Base-by-base conservation (phyloP, 495 filamentous ascomycete species). In the Neurospora cerealis region DNA sequence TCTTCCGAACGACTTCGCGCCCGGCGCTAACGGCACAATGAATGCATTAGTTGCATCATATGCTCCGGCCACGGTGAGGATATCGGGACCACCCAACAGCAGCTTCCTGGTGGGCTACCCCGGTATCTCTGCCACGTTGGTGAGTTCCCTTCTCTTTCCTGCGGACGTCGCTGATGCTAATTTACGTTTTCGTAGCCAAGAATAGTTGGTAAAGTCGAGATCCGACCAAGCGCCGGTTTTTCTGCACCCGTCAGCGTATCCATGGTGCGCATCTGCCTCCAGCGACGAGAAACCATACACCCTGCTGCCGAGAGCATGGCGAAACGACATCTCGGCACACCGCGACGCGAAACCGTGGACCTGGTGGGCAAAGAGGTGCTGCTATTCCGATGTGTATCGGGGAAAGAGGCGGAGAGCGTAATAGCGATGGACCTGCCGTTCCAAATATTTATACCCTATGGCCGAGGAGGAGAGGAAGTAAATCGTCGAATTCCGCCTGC, bases 371-470 rank as follows among this genome's bases (percentile, higher is more conserved):
- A 97, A 79, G 96, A 98, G 83, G 92, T 97, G 87, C 86, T 97
- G 39, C 83, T 99, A 73, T 98, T 93, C 78, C 90, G 94, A 73
- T 97, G 95, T 79, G 86, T 91, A 3, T 86, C 90, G 8, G 94
- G 95, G 24, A 93, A 88, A 79, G 92, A 97, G 77, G 91, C 89
- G 72, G 96, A 98, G 77, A 91, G 88, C 74, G 91, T 99, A 21
- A 89, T 97, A 75, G 91, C 91, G n/a, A 99, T 99, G 96, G 96
- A 99, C 79, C 85, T 99, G 41, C 96, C 96, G 10, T 99, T 99
- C 77, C 92, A 98, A 19, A 87, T 99, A 69, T 97, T 98, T 83
- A 98, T 99, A 79, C 96, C 96, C 3, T 98, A 93, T 79, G 95
- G 95, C 21, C 89, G 93, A 78, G 92, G 93, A 4, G 93, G 93